Conservation (phyloP, 2,329 filamentous ascomycete genomes). For the Beauveria bassiana region DNA sequence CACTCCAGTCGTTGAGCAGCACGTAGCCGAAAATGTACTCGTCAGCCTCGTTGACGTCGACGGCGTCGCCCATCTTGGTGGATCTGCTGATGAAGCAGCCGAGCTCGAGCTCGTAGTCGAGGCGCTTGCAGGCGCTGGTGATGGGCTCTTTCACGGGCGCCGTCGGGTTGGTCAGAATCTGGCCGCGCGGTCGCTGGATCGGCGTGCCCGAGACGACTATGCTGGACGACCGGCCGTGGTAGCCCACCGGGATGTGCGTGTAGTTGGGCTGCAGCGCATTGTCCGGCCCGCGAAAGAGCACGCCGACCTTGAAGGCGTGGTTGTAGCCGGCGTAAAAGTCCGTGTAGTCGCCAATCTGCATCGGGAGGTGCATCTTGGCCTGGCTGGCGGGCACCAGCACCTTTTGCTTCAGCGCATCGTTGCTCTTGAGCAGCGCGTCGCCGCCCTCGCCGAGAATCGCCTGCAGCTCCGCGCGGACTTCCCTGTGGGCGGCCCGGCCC, state of each 20-base stretch:
- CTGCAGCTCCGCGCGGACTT: constrained; percentile 63
- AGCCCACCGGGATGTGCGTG: constrained; percentile 70
- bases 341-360: constrained; percentile 75
- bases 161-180: constrained; percentile 49
- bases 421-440: constrained; percentile 33
- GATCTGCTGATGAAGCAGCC: constrained; percentile 64
- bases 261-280: constrained; percentile 78
- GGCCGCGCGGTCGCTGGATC: constrained; percentile 64
- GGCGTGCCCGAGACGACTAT: constrained; percentile 68
- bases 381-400: constrained; percentile 28
- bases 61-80: constrained; percentile 59
- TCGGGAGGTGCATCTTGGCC: constrained; percentile 62
- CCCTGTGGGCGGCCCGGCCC: constrained; percentile 60
- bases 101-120: constrained; percentile 74
- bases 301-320: constrained; percentile 64
- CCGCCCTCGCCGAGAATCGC: constrained; percentile 47
- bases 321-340: constrained; percentile 78
- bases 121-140: constrained; percentile 48
- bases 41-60: constrained; percentile 59
- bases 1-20: constrained; percentile 57
- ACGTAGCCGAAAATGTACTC: constrained; percentile 65
- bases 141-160: constrained; percentile 48
- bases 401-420: constrained; percentile 22
- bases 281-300: constrained; percentile 63
- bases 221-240: constrained; percentile 71